Conservation (phyloP, 768 basidiomycete genomes). For the Collybia mongolica region DNA sequence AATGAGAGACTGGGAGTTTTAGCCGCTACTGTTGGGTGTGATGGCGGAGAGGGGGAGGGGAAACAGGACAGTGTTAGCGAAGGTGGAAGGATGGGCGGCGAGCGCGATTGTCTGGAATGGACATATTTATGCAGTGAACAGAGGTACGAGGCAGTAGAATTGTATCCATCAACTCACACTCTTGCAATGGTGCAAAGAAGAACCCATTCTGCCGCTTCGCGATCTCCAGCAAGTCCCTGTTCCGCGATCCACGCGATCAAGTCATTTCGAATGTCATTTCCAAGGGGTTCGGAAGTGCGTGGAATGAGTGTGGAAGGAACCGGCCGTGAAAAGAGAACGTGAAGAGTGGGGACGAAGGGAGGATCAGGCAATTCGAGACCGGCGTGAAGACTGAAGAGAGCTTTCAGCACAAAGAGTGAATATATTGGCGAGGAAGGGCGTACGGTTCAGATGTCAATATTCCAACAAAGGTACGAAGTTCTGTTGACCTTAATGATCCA, state of each 20-base stretch:
- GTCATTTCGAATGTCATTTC: conserved; percentile 40
- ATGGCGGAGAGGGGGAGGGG: conserved; percentile 38
- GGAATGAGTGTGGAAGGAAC: conserved; percentile 40
- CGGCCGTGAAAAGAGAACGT: conserved; percentile 56
- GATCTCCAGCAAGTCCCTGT: conserved; percentile 68
- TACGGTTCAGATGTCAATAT: conserved; percentile 68
- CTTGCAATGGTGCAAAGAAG: conserved; percentile 57
- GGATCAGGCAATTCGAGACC: conserved; percentile 37
- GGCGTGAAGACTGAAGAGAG: conserved; percentile 30
- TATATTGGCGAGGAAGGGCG: conserved; percentile 20
- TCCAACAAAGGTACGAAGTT: conserved; percentile 69
- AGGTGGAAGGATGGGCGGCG: conserved; percentile 64
- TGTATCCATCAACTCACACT: conserved; percentile 47
- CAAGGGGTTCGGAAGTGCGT: conserved; percentile 31
- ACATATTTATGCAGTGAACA: neutral
- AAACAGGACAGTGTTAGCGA: conserved; percentile 64
- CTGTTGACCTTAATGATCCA: conserved; percentile 55
- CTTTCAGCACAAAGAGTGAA: conserved; percentile 9
- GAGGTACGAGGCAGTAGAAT: neutral
- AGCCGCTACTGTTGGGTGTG: conserved; percentile 1
- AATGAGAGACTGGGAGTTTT: conserved; percentile 48
- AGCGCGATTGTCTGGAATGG: conserved; percentile 57
- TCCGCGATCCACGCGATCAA: conserved; percentile 74
- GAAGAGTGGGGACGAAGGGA: conserved; percentile 58
- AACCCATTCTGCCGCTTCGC: conserved; percentile 72